Evolutionary conservation across 2,329 filamentous ascomycete genomes (phyloP), one percentile per base, ranked within the genome.

Genomic region (Trichoderma sp.): DNA sequence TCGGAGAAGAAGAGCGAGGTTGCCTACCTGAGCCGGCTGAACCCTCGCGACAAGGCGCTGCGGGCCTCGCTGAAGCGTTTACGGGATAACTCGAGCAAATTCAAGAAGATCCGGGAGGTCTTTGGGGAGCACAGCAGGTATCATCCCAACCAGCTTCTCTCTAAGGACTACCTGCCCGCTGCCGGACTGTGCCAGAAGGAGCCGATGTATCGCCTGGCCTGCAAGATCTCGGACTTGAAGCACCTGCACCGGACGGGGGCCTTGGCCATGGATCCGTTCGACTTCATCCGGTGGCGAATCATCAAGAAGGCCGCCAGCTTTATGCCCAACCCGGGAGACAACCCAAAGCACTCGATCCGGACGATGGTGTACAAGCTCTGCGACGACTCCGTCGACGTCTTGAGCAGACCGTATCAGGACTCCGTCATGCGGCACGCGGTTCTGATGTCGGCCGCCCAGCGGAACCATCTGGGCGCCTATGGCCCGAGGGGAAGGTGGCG

Each of bases 281-380:
- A 78, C 65, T 79, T 79, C 56, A 68, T 78, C 47, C 71, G 78
- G 19, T 79, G 76, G 77, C 70, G 76, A 21, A 67, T 77, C 7
- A 58, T 63, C 7, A 71, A 71, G 34, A 61, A 71, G 17, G 41
- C 48, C 3, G 41, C 65, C 9, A 59, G 19, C 60, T 67, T 12
- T 7, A n/a, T 19, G 28, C 45, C 5, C 12, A 62, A 15, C 17
- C 54, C 63, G 1, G 68, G 66, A 24, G 54, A 69, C n/a, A 68
- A 28, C 7, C 47, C 66, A n/a, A 65, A n/a, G 1, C 3, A 24
- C 0, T 57, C 69, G 14, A 63, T 74, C 43, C 58, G 66, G 5
- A 64, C 65, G 0, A 50, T 70, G 12, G 64, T 72, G 17, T 63
- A 60, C 50, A 68, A 50, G 26, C 65, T 74, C 3, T 59, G 55